These are phyloP conservation scores for Turritis glabra DNA, from an alignment of 345 rosid genomes.

Conservation along the genomic window DNA sequence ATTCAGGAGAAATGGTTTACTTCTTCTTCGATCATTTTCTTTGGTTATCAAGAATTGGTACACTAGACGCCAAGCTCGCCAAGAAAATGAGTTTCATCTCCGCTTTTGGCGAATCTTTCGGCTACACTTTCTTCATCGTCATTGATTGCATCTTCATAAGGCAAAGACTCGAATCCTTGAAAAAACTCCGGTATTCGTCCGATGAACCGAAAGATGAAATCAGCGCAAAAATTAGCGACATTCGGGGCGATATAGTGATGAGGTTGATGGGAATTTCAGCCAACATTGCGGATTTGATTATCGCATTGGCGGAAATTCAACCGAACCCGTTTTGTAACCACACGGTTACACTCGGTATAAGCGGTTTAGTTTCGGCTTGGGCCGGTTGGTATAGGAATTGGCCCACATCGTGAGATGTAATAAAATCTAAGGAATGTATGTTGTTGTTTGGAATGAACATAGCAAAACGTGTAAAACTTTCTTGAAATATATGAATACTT, in stretches of 20 bases:
- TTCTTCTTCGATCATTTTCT: conserved; percentile 94
- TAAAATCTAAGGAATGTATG: neutral
- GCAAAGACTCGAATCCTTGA: conserved; percentile 53
- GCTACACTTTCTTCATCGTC: conserved; percentile 74
- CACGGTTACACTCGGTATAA: conserved; percentile 67
- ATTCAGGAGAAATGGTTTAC: conserved; percentile 94
- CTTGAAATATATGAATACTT: conserved; percentile 15
- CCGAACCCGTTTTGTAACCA: conserved; percentile 93
- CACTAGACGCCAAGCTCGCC: conserved; percentile 65
- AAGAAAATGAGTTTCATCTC: conserved; percentile 87
- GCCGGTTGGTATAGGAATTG: conserved; percentile 98
- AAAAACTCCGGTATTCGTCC: conserved; percentile 39
- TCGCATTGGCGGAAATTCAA: conserved; percentile 78
- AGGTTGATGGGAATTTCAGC: conserved; percentile 87
- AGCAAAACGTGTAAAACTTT: conserved; percentile 9
- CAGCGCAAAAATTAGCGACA: conserved; percentile 37
- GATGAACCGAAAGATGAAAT: conserved; percentile 40
- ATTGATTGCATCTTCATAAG: conserved; percentile 63
- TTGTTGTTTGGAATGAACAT: conserved; percentile 3
- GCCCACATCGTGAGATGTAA: conserved; percentile 55
- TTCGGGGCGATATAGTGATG: conserved; percentile 68
- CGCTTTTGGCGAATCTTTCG: conserved; percentile 97
- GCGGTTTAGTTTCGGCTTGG: conserved; percentile 98
- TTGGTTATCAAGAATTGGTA: conserved; percentile 90
- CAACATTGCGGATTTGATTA: conserved; percentile 82